Base-by-base conservation (phyloP, 306 rosid species). In the Sechiopsis laciniata region DNA sequence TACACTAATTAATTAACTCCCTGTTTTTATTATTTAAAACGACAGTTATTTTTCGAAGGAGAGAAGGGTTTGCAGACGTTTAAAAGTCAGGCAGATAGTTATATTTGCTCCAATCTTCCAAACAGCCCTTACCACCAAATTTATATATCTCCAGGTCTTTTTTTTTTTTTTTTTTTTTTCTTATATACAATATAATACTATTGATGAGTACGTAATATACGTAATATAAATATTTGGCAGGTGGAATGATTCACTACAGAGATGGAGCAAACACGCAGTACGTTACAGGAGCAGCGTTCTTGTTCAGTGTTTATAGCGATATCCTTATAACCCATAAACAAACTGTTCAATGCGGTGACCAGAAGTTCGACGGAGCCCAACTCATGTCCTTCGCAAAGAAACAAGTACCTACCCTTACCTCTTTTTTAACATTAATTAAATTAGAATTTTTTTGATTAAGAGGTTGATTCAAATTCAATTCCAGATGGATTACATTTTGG, bases 231-330 rank as follows among this genome's bases (percentile, higher is more conserved):
- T 32, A 32, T 42, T 42, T 42, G 8, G 48, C 60, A 87, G 90
- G 90, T 65, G 97, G 98, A 3, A 56, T 85, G 63, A 8, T 94
- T 78, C 90, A 90, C 81, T 17, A 87, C 75, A 80, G 98, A 85
- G 92, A 87, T 73, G 98, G 98, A 12, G 98, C 98, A 53, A 94
- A 90, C 81, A 78, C 89, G 13, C 98, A 94, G 2, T 94, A 94
- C 65, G 96, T 83, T 8, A 86, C 98, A 0, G 81, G 88, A 68
- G 80, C 88, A 1, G 75, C 98, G 40, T 55, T 82, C 61, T 60
- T 94, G 66, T 83, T 94, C 17, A 32, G 63, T 19, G 77, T 80
- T 37, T 94, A 90, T 51, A 55, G 94, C 71, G 97, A 90, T 60
- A 12, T 87, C 22, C 96, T 94, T 13, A 83, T 80, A 37, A n/a